Conservation (phyloP, 306 rosid species). For the Senna siamea region DNA sequence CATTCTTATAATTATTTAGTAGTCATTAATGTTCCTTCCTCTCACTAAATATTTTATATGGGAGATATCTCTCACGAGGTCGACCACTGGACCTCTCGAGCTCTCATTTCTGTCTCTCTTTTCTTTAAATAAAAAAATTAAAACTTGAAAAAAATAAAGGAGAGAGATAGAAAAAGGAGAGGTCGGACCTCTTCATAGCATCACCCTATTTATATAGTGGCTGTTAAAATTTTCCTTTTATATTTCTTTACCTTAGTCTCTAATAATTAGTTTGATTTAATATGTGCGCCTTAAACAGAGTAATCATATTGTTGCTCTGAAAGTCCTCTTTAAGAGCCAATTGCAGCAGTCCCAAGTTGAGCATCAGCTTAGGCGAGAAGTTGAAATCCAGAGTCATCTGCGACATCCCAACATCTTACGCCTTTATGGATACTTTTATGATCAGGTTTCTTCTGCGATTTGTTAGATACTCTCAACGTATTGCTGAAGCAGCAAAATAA, state of each 20-base stretch:
- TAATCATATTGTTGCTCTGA: conserved; percentile 90
- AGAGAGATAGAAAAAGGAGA: no score
- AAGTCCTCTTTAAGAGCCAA: conserved; percentile 96
- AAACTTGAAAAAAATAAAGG: no score
- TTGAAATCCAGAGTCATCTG: conserved; percentile 98
- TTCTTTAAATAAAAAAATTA: no score
- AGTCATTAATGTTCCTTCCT: background rate
- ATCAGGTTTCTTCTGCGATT: conserved; percentile 59
- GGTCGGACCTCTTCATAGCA: no score
- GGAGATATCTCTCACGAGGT: no score
- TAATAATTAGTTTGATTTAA: conserved; percentile 11
- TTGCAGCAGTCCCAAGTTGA: conserved; percentile 99
- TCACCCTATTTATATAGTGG: no score
- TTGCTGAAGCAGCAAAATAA: conserved; percentile 12
- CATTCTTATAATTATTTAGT: no score
- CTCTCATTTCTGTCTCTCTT: no score
- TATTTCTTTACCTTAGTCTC: conserved; percentile 20
- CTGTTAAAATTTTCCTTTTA: background rate
- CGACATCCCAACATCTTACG: conserved; percentile 93
- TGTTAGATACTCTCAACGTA: background rate
- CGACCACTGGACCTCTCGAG: no score
- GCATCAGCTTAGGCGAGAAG: conserved; percentile 97
- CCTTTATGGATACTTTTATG: conserved; percentile 94
- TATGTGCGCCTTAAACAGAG: conserved; percentile 65
- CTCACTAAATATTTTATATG: background rate